Evolutionary conservation across 345 rosid genomes (phyloP).

Genomic region (Gossypium sturtianum): DNA sequence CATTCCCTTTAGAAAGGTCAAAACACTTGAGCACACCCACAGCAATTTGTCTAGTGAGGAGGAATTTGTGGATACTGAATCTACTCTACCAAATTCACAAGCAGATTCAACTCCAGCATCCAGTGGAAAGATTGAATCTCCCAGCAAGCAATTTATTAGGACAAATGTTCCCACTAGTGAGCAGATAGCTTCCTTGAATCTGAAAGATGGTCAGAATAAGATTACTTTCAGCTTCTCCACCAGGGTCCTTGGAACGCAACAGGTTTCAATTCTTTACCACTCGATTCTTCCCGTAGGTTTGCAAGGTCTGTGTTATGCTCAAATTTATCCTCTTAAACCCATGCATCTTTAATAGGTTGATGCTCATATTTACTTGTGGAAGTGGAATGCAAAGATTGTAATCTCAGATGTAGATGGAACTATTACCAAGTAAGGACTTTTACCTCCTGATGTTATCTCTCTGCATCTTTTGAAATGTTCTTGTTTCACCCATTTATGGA

Average conservation of each 20-base stretch:
- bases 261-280: slow-evolving; percentile 38
- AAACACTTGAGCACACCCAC: slow-evolving; percentile 59
- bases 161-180: slow-evolving; percentile 81
- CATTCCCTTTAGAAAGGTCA: slow-evolving; percentile 77
- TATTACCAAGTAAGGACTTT: slow-evolving; percentile 63
- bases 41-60: slow-evolving; percentile 69
- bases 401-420: slow-evolving; percentile 97
- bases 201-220: slow-evolving; percentile 87
- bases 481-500: not conserved
- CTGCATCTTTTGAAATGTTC: not conserved
- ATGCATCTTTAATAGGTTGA: slow-evolving; percentile 49
- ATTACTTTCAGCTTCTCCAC: slow-evolving; percentile 83
- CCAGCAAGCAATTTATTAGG: slow-evolving; percentile 61
- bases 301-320: not conserved
- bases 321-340: slow-evolving; percentile 7
- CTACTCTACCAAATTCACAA: slow-evolving; percentile 40
- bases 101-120: slow-evolving; percentile 27
- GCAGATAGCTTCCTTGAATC: slow-evolving; percentile 79
- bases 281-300: not conserved
- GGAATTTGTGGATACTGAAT: slow-evolving; percentile 69
- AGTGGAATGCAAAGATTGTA: slow-evolving; percentile 86
- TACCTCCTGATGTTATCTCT: not conserved
- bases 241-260: slow-evolving; percentile 80
- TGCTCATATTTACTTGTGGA: slow-evolving; percentile 92
- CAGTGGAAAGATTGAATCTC: slow-evolving; percentile 39